Percentiles rank a stretch among this genome's conserved stretches.
These are phyloP conservation scores for Acmispon strigosus DNA, from an alignment of 306 rosid genomes.

Conservation along the genomic window DNA sequence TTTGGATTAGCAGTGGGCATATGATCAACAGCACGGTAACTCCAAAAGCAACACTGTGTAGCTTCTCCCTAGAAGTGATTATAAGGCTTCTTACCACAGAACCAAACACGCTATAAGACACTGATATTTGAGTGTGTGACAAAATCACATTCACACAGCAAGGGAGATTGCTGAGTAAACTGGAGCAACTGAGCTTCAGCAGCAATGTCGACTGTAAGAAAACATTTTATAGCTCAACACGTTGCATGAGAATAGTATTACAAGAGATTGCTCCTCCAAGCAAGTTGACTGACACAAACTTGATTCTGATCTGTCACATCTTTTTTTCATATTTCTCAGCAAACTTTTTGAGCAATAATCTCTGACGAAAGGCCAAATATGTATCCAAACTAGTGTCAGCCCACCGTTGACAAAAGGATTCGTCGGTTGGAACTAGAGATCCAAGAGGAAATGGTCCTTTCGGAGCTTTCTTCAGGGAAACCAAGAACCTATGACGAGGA, in stretches of 20 bases:
- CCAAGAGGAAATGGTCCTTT: constrained; percentile 95
- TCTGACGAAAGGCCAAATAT: constrained; percentile 78
- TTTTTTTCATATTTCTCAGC: constrained; percentile 74
- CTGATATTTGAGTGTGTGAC: neutral
- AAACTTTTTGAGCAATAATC: constrained; percentile 59
- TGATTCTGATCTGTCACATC: constrained; percentile 24
- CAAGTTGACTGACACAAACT: constrained; percentile 14
- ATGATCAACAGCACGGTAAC: no score
- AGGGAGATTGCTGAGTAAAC: neutral
- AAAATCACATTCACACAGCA: neutral
- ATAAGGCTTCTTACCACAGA: no score
- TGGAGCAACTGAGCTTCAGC: constrained; percentile 17
- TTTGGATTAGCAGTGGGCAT: no score
- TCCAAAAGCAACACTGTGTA: no score
- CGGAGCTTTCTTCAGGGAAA: constrained; percentile 90
- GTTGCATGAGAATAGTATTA: constrained; percentile 3
- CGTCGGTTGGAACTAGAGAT: constrained; percentile 88
- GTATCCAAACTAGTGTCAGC: constrained; percentile 87
- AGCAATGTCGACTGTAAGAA: neutral
- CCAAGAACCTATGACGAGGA: constrained; percentile 92
- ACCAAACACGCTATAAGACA: neutral
- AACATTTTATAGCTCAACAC: neutral
- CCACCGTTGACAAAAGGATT: constrained; percentile 86
- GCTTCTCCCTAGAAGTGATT: no score
- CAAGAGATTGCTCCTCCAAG: constrained; percentile 19